These are phyloP conservation scores for Globomyces pollinis-pini DNA, from an alignment of 192 early-diverging fungal species.

Conservation along the genomic window DNA sequence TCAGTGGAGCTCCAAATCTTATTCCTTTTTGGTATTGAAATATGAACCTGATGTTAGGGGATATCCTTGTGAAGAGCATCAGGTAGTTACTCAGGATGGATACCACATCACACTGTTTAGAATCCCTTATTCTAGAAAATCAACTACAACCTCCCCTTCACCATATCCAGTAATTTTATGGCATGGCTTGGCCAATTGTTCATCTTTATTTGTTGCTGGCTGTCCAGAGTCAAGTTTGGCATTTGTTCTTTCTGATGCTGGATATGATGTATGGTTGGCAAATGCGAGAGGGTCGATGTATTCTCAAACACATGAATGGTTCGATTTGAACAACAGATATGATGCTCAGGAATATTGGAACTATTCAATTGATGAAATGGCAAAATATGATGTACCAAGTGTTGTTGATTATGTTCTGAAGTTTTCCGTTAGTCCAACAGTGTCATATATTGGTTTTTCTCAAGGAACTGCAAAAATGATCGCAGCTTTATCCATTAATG, in stretches of 20 bases:
- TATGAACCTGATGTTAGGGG: no score
- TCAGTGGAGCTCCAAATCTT: constrained; percentile 1
- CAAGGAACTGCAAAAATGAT: constrained; percentile 83
- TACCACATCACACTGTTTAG: constrained; percentile 70
- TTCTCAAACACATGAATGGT: constrained; percentile 59
- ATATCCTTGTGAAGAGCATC: constrained; percentile 71
- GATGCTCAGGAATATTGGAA: constrained; percentile 66
- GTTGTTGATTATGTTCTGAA: constrained; percentile 72
- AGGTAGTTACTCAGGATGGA: constrained; percentile 69
- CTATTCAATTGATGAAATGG: constrained; percentile 82
- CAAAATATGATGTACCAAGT: constrained; percentile 71
- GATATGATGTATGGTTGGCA: constrained; percentile 79
- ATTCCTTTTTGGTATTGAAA: constrained; percentile 27
- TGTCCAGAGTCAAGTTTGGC: constrained; percentile 36
- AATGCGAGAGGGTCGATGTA: constrained; percentile 85
- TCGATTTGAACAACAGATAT: constrained; percentile 31
- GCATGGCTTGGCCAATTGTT: constrained; percentile 83
- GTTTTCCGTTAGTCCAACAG: constrained; percentile 56
- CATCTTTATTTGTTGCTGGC: constrained; percentile 68
- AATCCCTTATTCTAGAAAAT: constrained; percentile 38
- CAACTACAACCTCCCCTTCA: constrained; percentile 24
- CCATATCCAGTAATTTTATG: constrained; percentile 63
- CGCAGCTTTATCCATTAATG: constrained; percentile 69
- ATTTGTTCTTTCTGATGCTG: constrained; percentile 64
- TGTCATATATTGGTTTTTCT: constrained; percentile 82